Percentiles rank a stretch among this genome's conserved stretches.
These are phyloP conservation scores for Acanthamoeba culbertsoni DNA, from an alignment of 208 protist genomes.

Conservation along the genomic window DNA sequence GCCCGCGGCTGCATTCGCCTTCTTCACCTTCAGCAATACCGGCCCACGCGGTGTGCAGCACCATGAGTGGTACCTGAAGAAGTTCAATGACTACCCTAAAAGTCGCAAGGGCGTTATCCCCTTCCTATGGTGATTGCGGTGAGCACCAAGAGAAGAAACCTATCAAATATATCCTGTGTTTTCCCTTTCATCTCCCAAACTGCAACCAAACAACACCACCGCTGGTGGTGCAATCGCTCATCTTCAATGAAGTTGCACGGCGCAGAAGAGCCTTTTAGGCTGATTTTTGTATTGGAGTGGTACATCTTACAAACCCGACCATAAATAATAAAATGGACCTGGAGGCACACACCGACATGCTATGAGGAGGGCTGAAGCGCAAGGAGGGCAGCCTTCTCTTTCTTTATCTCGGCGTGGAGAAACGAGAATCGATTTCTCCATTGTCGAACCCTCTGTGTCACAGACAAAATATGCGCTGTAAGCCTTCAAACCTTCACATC, in stretches of 20 bases:
- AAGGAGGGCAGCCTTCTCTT: constrained; percentile 12
- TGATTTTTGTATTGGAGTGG: too few relatives aligned
- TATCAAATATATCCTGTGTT: too few relatives aligned
- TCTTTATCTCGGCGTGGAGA: constrained; percentile 14
- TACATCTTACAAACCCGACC: too few relatives aligned
- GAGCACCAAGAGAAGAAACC: too few relatives aligned
- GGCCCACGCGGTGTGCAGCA: constrained; percentile 72
- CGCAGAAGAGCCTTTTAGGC: too few relatives aligned
- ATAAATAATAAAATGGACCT: too few relatives aligned
- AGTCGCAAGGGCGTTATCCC: constrained; percentile 73
- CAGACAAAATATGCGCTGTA: background rate
- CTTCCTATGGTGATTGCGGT: constrained; percentile 73
- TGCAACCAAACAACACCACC: too few relatives aligned
- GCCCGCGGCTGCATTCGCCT: constrained; percentile 63
- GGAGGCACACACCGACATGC: too few relatives aligned
- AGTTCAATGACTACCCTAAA: constrained; percentile 79
- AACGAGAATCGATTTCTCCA: background rate
- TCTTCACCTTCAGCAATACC: constrained; percentile 70
- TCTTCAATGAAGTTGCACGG: too few relatives aligned
- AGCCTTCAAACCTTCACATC: too few relatives aligned
- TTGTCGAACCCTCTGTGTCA: background rate
- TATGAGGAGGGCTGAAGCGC: background rate
- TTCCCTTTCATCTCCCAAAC: too few relatives aligned
- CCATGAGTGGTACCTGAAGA: constrained; percentile 77
- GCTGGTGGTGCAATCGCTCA: too few relatives aligned